Percentiles rank a stretch among this genome's conserved stretches.
Conservation (phyloP, 1,284 basidiomycete species). For the Hypsizygus ulmarius region DNA sequence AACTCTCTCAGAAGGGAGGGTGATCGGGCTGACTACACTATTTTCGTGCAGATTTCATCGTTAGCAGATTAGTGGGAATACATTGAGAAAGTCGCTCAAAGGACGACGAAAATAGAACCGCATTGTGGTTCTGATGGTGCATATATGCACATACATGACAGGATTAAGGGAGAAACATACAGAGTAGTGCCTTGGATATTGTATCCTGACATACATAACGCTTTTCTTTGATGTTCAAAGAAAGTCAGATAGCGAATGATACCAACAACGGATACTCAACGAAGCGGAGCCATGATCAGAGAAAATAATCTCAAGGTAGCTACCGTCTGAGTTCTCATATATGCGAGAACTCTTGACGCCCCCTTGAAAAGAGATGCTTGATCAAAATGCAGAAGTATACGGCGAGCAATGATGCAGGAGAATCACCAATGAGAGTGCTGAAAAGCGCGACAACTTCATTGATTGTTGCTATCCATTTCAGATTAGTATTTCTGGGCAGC, state of each 20-base stretch:
- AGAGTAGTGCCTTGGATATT: conserved; percentile 52
- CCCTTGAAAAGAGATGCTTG: conserved; percentile 5
- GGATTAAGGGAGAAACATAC: conserved; percentile 36
- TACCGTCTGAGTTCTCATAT: conserved; percentile 36
- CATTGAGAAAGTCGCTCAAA: neutral
- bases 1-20: conserved; percentile 12
- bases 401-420: neutral
- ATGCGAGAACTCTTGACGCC: conserved; percentile 37
- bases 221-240: conserved; percentile 43
- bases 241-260: neutral
- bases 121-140: neutral
- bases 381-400: neutral
- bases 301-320: conserved; percentile 51
- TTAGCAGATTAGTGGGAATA: conserved; percentile 12
- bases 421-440: conserved; percentile 51
- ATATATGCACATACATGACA: conserved; percentile 24
- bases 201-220: conserved; percentile 65
- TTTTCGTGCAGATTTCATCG: conserved; percentile 15
- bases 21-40: conserved; percentile 35
- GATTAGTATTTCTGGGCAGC: neutral
- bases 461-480: conserved; percentile 31
- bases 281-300: conserved; percentile 44
- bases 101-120: conserved; percentile 1
- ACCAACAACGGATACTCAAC: conserved; percentile 29
- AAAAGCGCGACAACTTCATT: conserved; percentile 57